Evolutionary conservation across 805 yeast genomes (phyloP).

Genomic region (Lachancea waltii): DNA sequence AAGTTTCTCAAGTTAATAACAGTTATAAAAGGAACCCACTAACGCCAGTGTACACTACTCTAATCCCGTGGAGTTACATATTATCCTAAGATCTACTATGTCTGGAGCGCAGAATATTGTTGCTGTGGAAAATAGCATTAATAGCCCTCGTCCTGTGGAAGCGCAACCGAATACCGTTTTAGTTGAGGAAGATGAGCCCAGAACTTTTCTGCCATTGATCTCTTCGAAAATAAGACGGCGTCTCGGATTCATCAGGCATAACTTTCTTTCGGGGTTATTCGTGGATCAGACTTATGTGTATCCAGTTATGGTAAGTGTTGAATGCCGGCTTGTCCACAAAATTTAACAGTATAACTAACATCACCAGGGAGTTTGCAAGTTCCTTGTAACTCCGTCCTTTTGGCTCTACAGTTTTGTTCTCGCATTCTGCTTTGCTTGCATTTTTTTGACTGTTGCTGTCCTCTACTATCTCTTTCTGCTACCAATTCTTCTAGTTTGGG

Average conservation of each 20-base stretch:
- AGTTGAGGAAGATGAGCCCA: neutral
- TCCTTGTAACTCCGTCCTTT: slow-evolving; percentile 19
- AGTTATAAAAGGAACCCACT: no score
- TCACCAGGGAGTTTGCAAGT: slow-evolving; percentile 25
- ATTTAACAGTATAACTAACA: no score
- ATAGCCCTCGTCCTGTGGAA: no score
- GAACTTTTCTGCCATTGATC: neutral
- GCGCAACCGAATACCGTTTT: no score
- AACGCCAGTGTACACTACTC: no score
- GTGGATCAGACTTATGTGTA: slow-evolving; percentile 5
- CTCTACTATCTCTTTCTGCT: slow-evolving; percentile 22
- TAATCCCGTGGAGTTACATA: no score
- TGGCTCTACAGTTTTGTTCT: slow-evolving; percentile 27
- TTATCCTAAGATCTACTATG: no score
- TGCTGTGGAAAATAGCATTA: no score
- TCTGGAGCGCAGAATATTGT: no score
- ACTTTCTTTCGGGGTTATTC: slow-evolving; percentile 10
- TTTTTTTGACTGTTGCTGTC: slow-evolving; percentile 20
- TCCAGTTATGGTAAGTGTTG: slow-evolving; percentile 11
- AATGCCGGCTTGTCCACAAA: no score
- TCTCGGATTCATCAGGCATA: slow-evolving; percentile 1
- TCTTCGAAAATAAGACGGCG: slow-evolving; percentile 3
- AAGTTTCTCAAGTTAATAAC: no score
- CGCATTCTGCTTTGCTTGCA: slow-evolving; percentile 17
- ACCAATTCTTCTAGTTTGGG: slow-evolving; percentile 25